These are phyloP conservation scores for Jamesozyma spencerorum DNA, from an alignment of 805 yeast species.

Conservation along the genomic window DNA sequence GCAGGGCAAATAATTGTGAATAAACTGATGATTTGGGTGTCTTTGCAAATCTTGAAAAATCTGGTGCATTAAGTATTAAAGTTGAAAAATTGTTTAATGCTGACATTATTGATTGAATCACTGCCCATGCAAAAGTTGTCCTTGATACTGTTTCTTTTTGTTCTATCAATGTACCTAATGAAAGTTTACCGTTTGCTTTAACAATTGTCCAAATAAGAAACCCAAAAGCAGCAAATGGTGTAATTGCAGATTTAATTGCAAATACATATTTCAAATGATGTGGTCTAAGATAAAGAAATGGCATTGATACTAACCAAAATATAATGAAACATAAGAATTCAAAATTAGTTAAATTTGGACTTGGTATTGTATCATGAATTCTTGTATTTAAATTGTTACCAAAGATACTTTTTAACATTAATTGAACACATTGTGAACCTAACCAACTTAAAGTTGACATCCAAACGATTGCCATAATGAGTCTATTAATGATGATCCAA, in stretches of 20 bases:
- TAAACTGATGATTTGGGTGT: constrained; percentile 42
- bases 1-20: constrained; percentile 59
- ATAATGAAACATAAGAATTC: constrained; percentile 68
- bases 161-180: constrained; percentile 23
- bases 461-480: constrained; percentile 85
- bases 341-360: constrained; percentile 56
- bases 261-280: constrained; percentile 77
- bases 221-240: constrained; percentile 77
- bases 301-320: constrained; percentile 72
- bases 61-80: constrained; percentile 81
- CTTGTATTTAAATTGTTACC: constrained; percentile 54
- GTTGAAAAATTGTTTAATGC: constrained; percentile 81
- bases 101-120: constrained; percentile 68
- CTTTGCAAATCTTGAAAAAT: constrained; percentile 74
- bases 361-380: constrained; percentile 53
- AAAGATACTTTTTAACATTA: constrained; percentile 72
- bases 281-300: constrained; percentile 76
- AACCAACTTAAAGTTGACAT: constrained; percentile 78
- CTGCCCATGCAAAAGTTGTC: constrained; percentile 72
- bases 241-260: constrained; percentile 67
- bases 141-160: constrained; percentile 33
- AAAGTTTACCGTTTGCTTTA: constrained; percentile 57
- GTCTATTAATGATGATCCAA: constrained; percentile 86
- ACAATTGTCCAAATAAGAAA: constrained; percentile 79
- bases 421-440: constrained; percentile 75